These are phyloP conservation scores for Populus tomentosa DNA, from an alignment of 441 rosid species.

Conservation along the genomic window DNA sequence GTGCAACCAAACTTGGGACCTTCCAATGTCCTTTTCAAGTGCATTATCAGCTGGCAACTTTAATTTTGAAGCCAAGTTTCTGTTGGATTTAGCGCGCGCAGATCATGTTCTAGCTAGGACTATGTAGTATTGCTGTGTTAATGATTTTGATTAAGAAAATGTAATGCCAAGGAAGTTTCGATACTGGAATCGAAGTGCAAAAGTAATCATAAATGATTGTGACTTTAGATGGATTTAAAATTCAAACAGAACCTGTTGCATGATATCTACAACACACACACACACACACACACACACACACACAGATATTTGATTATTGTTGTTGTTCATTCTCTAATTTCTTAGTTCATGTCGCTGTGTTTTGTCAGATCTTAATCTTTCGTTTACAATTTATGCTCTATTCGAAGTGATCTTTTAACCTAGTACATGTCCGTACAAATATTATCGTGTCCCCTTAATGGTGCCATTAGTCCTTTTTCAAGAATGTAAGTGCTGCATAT, in stretches of 20 bases:
- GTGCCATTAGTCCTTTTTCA: background rate
- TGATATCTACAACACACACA: too few species aligned
- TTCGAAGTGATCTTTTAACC: background rate
- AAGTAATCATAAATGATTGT: background rate
- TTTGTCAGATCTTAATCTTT: background rate
- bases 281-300: too few species aligned
- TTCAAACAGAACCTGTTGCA: background rate
- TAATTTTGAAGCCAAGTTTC: background rate
- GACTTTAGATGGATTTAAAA: background rate
- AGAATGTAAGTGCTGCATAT: background rate
- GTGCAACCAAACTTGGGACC: background rate
- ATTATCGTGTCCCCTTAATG: background rate
- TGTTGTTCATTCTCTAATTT: too few species aligned
- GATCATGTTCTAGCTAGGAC: background rate
- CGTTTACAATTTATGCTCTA: background rate
- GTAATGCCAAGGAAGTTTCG: background rate
- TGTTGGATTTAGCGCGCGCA: background rate
- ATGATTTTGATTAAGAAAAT: background rate
- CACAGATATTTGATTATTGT: too few species aligned
- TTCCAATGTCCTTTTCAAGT: conserved; percentile 14
- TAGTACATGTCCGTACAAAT: background rate
- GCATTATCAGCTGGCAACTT: background rate
- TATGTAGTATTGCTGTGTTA: too few species aligned
- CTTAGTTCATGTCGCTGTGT: background rate
- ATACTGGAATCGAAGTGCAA: too few species aligned